phyloP scores from a whole-genome alignment of 2,329 filamentous ascomycete genomes.

The Chrysoporthe deuterocubensis region DNA sequence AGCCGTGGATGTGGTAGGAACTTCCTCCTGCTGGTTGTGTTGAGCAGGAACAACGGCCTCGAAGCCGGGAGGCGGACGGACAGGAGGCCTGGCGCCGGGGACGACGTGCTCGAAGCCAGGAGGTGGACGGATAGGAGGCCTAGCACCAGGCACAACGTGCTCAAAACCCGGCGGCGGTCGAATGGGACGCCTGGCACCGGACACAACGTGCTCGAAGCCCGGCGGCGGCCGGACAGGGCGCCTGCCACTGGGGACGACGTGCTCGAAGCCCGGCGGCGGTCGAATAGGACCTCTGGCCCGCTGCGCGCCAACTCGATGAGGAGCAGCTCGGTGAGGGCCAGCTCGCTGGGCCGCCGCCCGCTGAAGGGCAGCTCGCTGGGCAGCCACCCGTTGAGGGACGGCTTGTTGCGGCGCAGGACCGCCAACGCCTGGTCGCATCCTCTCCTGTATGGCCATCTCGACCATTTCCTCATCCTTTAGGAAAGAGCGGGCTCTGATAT shows the following conservation, averaged over 20 bases:
- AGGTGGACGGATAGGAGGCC: not conserved
- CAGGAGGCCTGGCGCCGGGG: not conserved
- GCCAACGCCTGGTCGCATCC: not conserved
- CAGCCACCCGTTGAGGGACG: not conserved
- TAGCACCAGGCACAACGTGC: not conserved
- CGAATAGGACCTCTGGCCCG: not conserved
- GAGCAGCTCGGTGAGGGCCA: not conserved
- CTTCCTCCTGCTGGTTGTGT: not conserved
- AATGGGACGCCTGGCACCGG: not conserved
- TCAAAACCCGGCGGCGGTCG: not conserved
- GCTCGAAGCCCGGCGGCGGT: not conserved
- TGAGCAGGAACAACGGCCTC: not conserved
- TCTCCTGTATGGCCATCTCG: slow-evolving; percentile 1
- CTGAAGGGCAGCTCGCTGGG: not conserved
- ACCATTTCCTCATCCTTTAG: slow-evolving; percentile 9
- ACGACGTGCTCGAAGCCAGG: not conserved
- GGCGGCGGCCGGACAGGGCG: not conserved
- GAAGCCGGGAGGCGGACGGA: not conserved
- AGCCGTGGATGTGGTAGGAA: not conserved
- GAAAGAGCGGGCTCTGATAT: slow-evolving; percentile 9
- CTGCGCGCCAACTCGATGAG: not conserved
- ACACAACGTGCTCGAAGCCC: not conserved
- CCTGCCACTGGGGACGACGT: not conserved
- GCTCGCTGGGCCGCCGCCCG: not conserved
- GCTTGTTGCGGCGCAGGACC: not conserved